phyloP scores from a whole-genome alignment of 257 asterid genomes.

The Nicotiana tomentosiformis region DNA sequence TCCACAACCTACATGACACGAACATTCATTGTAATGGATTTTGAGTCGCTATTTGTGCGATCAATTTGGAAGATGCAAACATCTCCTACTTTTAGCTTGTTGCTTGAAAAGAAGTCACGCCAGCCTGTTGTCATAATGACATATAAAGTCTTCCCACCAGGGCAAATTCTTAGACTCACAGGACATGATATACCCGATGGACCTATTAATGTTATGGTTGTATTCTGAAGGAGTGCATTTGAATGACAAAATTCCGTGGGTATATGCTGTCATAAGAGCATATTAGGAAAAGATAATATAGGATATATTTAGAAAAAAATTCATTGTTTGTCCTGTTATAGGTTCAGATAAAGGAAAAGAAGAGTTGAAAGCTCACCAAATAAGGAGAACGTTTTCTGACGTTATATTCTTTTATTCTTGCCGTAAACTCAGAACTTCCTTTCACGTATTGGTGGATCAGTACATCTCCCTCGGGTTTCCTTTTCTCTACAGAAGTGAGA shows the following conservation, averaged over 20 bases:
- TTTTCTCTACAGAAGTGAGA: background rate
- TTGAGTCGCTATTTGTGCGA: background rate
- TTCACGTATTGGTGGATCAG: background rate
- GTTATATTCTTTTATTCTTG: constrained; percentile 3
- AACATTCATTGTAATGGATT: background rate
- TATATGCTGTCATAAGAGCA: constrained; percentile 11
- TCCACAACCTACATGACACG: background rate
- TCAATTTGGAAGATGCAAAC: constrained; percentile 18
- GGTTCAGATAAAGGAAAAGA: background rate
- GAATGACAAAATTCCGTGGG: constrained; percentile 16
- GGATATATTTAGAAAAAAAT: background rate
- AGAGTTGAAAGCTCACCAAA: constrained; percentile 17
- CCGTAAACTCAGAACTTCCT: background rate
- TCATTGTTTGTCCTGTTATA: background rate
- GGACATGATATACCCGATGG: constrained; percentile 6
- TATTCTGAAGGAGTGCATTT: constrained; percentile 1
- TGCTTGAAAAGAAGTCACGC: constrained; percentile 5
- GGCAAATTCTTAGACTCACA: background rate
- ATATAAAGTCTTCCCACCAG: background rate
- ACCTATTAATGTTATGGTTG: constrained; percentile 7
- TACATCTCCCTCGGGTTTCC: background rate
- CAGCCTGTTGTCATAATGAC: constrained; percentile 8
- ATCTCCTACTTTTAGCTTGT: constrained; percentile 21
- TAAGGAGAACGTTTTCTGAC: background rate
- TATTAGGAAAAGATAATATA: background rate